Evolutionary conservation across 495 filamentous ascomycete genomes (phyloP).

Genomic region (Penicillium parvum): DNA sequence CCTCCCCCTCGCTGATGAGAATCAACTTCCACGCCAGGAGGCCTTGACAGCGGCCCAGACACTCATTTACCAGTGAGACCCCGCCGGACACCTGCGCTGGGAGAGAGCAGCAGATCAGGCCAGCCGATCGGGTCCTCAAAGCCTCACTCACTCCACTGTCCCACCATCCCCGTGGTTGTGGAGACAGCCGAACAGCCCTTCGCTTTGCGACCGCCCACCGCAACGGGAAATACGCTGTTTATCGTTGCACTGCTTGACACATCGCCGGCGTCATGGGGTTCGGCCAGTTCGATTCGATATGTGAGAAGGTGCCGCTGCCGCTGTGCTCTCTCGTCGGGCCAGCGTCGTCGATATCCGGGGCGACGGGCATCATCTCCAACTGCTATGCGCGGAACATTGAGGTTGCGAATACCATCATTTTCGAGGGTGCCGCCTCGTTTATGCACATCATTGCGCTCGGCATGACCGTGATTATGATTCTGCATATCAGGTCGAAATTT

Average conservation of each 20-base stretch:
- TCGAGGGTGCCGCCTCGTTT: conserved; percentile 85
- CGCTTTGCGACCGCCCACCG: conserved; percentile 20
- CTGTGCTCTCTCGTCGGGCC: conserved; percentile 82
- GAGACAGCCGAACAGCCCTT: conserved; percentile 22
- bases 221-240: conserved; percentile 19
- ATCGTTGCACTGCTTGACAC: conserved; percentile 12
- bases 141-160: conserved; percentile 22
- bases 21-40: background rate
- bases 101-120: conserved; percentile 2
- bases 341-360: conserved; percentile 56
- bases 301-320: conserved; percentile 77
- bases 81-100: conserved; percentile 6
- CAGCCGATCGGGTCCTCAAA: background rate
- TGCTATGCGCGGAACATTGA: conserved; percentile 96
- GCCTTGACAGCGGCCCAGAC: background rate
- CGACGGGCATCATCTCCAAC: conserved; percentile 75
- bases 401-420: conserved; percentile 96
- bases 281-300: conserved; percentile 84
- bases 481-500: conserved; percentile 96
- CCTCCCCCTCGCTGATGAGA: conserved; percentile 11
- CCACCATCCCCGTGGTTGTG: conserved; percentile 26
- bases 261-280: conserved; percentile 65
- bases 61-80: conserved; percentile 1
- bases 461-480: conserved; percentile 95
- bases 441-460: conserved; percentile 86